Conservation (phyloP, 2,329 filamentous ascomycete species). For the Zymoseptoria ardabiliae region DNA sequence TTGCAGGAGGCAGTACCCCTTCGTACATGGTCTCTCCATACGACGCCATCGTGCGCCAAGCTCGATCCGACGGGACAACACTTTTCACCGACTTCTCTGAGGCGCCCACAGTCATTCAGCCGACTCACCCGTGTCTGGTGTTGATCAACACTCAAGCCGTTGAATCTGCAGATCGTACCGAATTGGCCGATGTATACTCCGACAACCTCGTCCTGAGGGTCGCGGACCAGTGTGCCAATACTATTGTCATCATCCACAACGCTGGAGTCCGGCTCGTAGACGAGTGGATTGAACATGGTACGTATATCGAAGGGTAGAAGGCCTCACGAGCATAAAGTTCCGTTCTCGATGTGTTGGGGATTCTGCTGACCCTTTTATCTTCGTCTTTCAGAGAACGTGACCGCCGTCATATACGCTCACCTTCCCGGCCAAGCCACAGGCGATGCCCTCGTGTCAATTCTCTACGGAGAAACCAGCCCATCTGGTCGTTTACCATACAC, state of each 20-base stretch:
- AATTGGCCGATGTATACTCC: constrained; percentile 36
- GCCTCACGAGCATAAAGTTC: too few species aligned
- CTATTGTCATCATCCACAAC: constrained; percentile 60
- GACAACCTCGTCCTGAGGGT: constrained; percentile 52
- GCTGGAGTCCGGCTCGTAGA: constrained; percentile 37
- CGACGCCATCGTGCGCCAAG: constrained; percentile 29
- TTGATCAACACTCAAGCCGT: constrained; percentile 50
- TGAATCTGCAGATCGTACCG: constrained; percentile 33
- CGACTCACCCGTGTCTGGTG: constrained; percentile 41
- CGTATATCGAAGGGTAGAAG: not conserved
- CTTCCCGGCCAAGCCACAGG: constrained; percentile 59
- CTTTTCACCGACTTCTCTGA: constrained; percentile 54
- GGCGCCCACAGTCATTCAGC: constrained; percentile 43
- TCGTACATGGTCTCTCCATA: constrained; percentile 31
- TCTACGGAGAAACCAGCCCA: constrained; percentile 51
- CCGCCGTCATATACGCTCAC: constrained; percentile 56
- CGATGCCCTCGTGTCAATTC: constrained; percentile 45
- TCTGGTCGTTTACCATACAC: constrained; percentile 58
- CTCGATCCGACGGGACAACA: constrained; percentile 47
- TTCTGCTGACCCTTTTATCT: not conserved
- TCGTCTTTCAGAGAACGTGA: constrained; percentile 46
- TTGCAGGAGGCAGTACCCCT: constrained; percentile 25
- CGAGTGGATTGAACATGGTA: constrained; percentile 21
- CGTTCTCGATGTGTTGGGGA: not conserved
- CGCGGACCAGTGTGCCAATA: constrained; percentile 53